Conservation (phyloP, 495 filamentous ascomycete genomes). For the Pseudoneurospora amorphoporcata region DNA sequence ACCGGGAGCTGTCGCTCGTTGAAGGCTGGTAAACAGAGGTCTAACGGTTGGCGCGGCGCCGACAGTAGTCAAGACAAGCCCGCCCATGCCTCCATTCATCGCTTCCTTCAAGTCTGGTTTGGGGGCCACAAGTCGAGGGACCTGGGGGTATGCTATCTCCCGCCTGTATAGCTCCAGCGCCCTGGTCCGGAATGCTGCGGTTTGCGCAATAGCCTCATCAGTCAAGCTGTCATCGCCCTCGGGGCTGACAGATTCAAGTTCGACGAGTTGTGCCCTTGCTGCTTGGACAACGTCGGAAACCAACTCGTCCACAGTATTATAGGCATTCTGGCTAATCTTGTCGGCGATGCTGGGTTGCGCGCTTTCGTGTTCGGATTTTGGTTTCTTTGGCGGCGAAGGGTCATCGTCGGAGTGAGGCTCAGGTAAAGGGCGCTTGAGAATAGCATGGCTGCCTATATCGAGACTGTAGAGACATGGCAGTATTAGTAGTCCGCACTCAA, state of each 20-base stretch:
- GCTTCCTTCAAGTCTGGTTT: constrained; percentile 7
- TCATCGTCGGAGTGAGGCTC: constrained; percentile 24
- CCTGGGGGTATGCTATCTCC: constrained; percentile 29
- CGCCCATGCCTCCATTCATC: constrained; percentile 22
- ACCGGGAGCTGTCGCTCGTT: constrained; percentile 33
- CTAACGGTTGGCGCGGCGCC: constrained; percentile 59
- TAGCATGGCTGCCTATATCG: constrained; percentile 27
- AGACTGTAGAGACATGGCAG: constrained; percentile 21
- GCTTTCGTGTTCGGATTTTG: constrained; percentile 30
- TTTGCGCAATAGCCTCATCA: constrained; percentile 24
- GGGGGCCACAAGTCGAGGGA: constrained; percentile 7
- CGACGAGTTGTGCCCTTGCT: constrained; percentile 27
- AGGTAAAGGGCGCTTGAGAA: constrained; percentile 37
- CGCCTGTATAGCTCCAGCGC: constrained; percentile 30
- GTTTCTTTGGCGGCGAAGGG: constrained; percentile 32
- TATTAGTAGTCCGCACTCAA: background rate
- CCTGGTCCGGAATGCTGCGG: constrained; percentile 32
- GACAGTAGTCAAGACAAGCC: constrained; percentile 59
- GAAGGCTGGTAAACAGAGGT: constrained; percentile 75
- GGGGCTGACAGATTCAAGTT: constrained; percentile 20
- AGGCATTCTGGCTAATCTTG: constrained; percentile 32
- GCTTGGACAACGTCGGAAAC: constrained; percentile 33
- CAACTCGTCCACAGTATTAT: constrained; percentile 35
- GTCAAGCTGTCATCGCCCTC: constrained; percentile 13
- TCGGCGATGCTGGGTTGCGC: constrained; percentile 30